phyloP scores from a whole-genome alignment of 1,139 yeast species.

The Hansenula sp. region DNA sequence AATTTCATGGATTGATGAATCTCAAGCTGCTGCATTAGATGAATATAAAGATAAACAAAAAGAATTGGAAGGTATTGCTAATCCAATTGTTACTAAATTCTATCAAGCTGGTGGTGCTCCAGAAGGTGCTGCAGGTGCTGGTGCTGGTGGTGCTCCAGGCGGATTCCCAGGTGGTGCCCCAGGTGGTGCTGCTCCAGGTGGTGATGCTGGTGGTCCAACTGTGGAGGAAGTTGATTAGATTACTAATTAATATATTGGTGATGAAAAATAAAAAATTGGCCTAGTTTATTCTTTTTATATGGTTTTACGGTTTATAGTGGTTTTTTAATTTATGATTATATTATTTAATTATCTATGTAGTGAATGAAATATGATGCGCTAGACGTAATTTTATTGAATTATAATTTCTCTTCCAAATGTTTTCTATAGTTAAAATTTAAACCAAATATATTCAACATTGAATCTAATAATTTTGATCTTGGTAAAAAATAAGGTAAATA shows the following conservation, averaged over 20 bases:
- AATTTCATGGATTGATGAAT: constrained; percentile 81
- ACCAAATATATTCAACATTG: constrained; percentile 14
- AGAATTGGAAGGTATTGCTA: constrained; percentile 60
- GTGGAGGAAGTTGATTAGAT: constrained; percentile 68
- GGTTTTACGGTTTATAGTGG: neutral
- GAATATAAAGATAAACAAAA: constrained; percentile 68
- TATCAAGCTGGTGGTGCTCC: constrained; percentile 54
- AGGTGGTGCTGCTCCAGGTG: constrained; percentile 35
- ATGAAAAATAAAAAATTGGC: too few species aligned
- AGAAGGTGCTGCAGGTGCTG: constrained; percentile 41
- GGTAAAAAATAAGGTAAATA: constrained; percentile 5
- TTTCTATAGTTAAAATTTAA: constrained; percentile 19
- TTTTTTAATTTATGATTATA: neutral
- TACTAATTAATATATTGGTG: constrained; percentile 1
- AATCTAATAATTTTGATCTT: constrained; percentile 9
- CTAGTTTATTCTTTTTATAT: too few species aligned
- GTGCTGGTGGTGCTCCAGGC: constrained; percentile 47
- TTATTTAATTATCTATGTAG: neutral
- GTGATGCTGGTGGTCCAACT: constrained; percentile 56
- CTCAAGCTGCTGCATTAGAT: constrained; percentile 81
- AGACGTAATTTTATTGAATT: too few species aligned
- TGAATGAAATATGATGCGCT: neutral
- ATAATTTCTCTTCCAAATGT: constrained; percentile 7
- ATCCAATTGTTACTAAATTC: constrained; percentile 62
- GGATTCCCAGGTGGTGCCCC: constrained; percentile 62